Evolutionary conservation across 768 basidiomycete genomes (phyloP).

Genomic region (Mycena alexandri): DNA sequence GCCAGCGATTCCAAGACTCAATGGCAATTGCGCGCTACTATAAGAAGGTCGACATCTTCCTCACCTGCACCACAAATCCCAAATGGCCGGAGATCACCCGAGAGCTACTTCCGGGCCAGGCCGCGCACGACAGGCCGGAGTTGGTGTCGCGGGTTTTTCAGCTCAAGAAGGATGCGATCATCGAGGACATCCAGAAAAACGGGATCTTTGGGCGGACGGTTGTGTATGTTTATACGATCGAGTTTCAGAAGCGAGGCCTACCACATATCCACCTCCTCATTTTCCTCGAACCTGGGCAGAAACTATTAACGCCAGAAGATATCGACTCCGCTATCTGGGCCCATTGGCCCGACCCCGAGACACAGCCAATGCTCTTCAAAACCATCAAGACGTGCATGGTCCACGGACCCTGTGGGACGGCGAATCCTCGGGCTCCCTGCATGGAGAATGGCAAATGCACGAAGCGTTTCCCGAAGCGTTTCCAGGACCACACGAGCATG

Average conservation of each 20-base stretch:
- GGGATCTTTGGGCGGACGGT: constrained; percentile 54
- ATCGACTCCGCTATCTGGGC: too few relatives aligned
- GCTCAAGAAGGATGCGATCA: constrained; percentile 54
- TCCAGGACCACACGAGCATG: constrained; percentile 18
- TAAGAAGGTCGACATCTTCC: constrained; percentile 57
- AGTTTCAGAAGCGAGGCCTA: constrained; percentile 67
- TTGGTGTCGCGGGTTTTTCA: constrained; percentile 61
- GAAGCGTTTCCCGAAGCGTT: constrained; percentile 10
- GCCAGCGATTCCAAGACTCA: constrained; percentile 51
- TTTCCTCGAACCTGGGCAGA: constrained; percentile 56
- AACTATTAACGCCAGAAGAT: too few relatives aligned
- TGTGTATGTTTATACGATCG: constrained; percentile 53
- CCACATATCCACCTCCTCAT: constrained; percentile 65
- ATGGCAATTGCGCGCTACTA: constrained; percentile 57
- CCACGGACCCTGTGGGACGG: constrained; percentile 48
- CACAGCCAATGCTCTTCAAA: too few relatives aligned
- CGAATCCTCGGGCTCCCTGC: constrained; percentile 38
- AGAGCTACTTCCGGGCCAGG: constrained; percentile 54
- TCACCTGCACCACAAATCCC: constrained; percentile 67
- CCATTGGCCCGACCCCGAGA: too few relatives aligned
- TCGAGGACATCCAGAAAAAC: constrained; percentile 52
- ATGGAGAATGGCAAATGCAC: constrained; percentile 37
- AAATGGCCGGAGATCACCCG: constrained; percentile 61
- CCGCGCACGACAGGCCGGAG: constrained; percentile 59
- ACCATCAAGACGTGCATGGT: constrained; percentile 43